Base-by-base conservation (phyloP, 2,329 filamentous ascomycete genomes). In the Stemphylium lycopersici region DNA sequence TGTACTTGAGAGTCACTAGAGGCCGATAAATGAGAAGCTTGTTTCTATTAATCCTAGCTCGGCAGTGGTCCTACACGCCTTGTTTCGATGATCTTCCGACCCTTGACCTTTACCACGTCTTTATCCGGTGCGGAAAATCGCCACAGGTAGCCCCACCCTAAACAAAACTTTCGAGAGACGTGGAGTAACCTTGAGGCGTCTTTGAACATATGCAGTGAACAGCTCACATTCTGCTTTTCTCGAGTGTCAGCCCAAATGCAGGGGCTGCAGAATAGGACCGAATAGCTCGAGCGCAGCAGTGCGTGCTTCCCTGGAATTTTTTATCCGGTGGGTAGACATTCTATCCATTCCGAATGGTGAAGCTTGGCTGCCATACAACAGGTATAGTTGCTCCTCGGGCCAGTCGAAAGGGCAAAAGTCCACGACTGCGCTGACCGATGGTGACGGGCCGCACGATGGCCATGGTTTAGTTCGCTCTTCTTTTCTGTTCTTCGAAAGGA, bases 41-140 rank as follows among this genome's bases (percentile, higher is more conserved):
- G 40, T 48, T 55, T 48, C 50, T 26, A 38, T 54, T 54, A 44
- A 46, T 39, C 45, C 45, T 45, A 49, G 54, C 41, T 49, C 50
- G 50, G 54, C 41, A 49, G 33, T 42, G 22, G 22, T 24, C 26
- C 24, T 26, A 45, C 6, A 22, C 39, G 36, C 43, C 32, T 44
- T n/a, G 45, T 54, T 53, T 53, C 46, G 37, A 41, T 32, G 15
- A 41, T 43, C 6, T 38, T 13, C 31, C 36, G 41, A 42, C 44
- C 41, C 54, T 40, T 38, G 50, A 54, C 31, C 50, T 57, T 57
- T 54, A 15, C 50, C 50, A 48, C 45, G 31, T 16, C 37, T 57
- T 47, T 54, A 54, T 26, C 50, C 45, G 54, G 37, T 37, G 34
- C 33, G 41, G 36, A 31, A 34, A 49, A 41, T 38, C 36, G 15